Conservation (phyloP, 805 yeast species). For the Suhomyces faveliae region DNA sequence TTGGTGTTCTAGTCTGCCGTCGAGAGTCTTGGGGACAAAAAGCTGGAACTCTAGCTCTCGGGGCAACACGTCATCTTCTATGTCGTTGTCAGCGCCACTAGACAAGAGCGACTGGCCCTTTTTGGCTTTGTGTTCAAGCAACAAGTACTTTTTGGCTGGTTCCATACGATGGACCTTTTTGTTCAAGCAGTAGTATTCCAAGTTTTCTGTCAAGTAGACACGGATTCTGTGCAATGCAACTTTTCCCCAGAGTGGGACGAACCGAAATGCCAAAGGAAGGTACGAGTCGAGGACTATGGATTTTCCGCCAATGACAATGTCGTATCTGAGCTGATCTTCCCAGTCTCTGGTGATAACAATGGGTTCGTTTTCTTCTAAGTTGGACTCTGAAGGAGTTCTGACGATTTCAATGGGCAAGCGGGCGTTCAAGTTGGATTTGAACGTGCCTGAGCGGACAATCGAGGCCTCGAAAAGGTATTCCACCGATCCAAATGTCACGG, state of each 20-base stretch:
- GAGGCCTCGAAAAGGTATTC: constrained; percentile 65
- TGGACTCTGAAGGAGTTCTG: constrained; percentile 72
- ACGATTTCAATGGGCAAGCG: constrained; percentile 63
- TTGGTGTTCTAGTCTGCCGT: constrained; percentile 44
- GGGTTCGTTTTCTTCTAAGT: constrained; percentile 89
- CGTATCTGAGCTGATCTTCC: constrained; percentile 90
- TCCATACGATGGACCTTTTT: constrained; percentile 90
- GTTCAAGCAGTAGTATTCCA: constrained; percentile 84
- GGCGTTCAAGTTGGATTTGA: constrained; percentile 72
- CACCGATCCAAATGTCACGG: constrained; percentile 80
- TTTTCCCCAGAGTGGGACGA: constrained; percentile 80
- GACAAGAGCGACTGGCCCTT: constrained; percentile 47
- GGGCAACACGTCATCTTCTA: constrained; percentile 57
- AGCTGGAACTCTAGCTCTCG: constrained; percentile 84
- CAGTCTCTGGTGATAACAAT: constrained; percentile 87
- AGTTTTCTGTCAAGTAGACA: constrained; percentile 80
- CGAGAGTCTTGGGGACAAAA: constrained; percentile 71
- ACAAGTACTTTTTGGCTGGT: constrained; percentile 76
- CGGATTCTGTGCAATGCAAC: constrained; percentile 83
- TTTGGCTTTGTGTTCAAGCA: constrained; percentile 76
- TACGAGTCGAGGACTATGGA: constrained; percentile 80
- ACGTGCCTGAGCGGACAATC: constrained; percentile 78
- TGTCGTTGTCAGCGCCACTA: constrained; percentile 17
- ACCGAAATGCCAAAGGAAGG: constrained; percentile 78
- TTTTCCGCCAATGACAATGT: constrained; percentile 87